phyloP scores from a whole-genome alignment of 2,329 filamentous ascomycete genomes.

The Phialocephala sp. region DNA sequence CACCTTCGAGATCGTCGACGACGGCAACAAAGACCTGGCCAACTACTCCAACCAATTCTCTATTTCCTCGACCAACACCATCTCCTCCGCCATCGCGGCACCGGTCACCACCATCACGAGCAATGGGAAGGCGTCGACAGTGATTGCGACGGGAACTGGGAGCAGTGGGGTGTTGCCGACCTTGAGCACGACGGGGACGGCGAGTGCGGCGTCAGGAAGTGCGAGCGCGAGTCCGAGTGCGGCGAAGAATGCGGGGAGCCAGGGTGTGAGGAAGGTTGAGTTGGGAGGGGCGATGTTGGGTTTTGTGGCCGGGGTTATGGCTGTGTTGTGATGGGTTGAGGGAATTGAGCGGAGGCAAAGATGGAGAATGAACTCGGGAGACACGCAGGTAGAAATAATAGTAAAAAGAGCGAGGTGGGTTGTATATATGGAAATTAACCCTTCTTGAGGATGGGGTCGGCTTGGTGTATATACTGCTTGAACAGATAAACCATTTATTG shows the following conservation, averaged over 20 bases:
- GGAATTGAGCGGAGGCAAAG: too few species aligned
- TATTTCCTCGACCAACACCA: constrained; percentile 34
- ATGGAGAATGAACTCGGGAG: neutral
- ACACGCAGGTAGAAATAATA: too few species aligned
- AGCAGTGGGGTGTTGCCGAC: neutral
- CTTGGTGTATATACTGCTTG: too few species aligned
- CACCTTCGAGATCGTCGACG: constrained; percentile 38
- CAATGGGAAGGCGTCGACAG: neutral
- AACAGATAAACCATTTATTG: neutral
- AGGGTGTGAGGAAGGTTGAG: constrained; percentile 10
- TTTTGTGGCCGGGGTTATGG: constrained; percentile 15
- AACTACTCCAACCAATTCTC: constrained; percentile 40
- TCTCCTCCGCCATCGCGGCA: constrained; percentile 3
- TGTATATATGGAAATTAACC: too few species aligned
- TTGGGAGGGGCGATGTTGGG: constrained; percentile 16
- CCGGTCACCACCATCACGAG: constrained; percentile 16
- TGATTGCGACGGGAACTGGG: neutral
- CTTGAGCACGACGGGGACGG: neutral
- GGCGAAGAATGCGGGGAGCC: constrained; percentile 9
- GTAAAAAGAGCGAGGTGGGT: neutral
- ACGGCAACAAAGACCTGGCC: constrained; percentile 30
- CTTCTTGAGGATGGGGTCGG: neutral
- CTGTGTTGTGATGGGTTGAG: constrained; percentile 10
- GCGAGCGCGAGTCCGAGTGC: neutral
- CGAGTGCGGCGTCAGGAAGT: neutral